These are phyloP conservation scores for Paramecium primaurelia DNA, from an alignment of 73 alveolate genomes.

Conservation along the genomic window DNA sequence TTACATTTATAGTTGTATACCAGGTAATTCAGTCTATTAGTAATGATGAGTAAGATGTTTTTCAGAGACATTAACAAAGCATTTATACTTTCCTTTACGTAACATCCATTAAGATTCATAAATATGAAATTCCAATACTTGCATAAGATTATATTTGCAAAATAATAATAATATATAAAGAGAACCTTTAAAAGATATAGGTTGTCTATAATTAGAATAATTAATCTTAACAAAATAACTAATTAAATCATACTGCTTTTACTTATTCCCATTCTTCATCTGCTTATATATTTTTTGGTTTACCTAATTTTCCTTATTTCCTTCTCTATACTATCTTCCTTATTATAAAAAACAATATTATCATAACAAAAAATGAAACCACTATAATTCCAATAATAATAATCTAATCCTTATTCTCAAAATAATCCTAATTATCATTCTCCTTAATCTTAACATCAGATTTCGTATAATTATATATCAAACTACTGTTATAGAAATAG, in stretches of 20 bases:
- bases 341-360: not conserved
- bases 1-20: not conserved
- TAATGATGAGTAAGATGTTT: conserved; percentile 4
- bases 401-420: not conserved
- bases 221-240: not conserved
- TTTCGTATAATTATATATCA: not conserved
- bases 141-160: not conserved
- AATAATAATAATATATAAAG: not conserved
- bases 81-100: not conserved
- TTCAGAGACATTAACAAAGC: not conserved
- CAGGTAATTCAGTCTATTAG: not conserved
- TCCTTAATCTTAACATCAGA: not conserved
- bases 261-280: conserved; percentile 7
- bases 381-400: not conserved
- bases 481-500: not conserved
- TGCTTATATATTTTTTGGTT: not conserved
- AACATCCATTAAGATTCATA: not conserved
- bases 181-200: not conserved
- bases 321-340: not conserved
- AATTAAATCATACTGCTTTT: not conserved
- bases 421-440: not conserved
- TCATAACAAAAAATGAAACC: not conserved
- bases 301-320: not conserved
- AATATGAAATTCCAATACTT: not conserved
- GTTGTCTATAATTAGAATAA: not conserved